Percentiles rank a stretch among this genome's conserved stretches.
These are phyloP conservation scores for Rosa hybrid DNA, from an alignment of 331 rosid genomes.

Conservation along the genomic window DNA sequence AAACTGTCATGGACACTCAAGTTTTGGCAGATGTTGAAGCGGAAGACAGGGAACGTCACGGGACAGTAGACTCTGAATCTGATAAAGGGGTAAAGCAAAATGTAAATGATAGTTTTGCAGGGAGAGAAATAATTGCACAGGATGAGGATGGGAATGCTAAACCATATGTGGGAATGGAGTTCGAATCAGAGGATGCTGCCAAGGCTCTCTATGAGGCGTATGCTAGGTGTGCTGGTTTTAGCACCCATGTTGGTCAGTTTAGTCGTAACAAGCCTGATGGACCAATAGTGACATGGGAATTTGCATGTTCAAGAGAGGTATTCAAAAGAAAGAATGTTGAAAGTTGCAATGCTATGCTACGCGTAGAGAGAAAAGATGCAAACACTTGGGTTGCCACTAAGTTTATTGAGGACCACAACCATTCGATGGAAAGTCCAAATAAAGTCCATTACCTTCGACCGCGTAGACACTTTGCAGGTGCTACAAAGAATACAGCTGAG, in stretches of 20 bases:
- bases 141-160: slow-evolving; percentile 43
- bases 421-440: slow-evolving; percentile 51
- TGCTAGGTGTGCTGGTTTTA: slow-evolving; percentile 58
- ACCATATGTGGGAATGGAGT: slow-evolving; percentile 68
- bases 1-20: slow-evolving; percentile 48
- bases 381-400: slow-evolving; percentile 56
- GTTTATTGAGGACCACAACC: slow-evolving; percentile 80
- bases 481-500: slow-evolving; percentile 49
- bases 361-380: slow-evolving; percentile 61
- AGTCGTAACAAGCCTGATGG: slow-evolving; percentile 70
- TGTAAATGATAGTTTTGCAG: slow-evolving; percentile 30
- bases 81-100: slow-evolving; percentile 31
- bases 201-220: slow-evolving; percentile 63
- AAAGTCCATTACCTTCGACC: slow-evolving; percentile 62
- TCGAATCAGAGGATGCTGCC: slow-evolving; percentile 70
- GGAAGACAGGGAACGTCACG: slow-evolving; percentile 35
- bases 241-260: slow-evolving; percentile 69
- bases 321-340: slow-evolving; percentile 63
- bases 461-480: slow-evolving; percentile 67
- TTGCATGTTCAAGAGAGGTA: slow-evolving; percentile 71
- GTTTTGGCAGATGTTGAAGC: slow-evolving; percentile 41
- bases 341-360: slow-evolving; percentile 78
- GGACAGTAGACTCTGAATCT: slow-evolving; percentile 33
- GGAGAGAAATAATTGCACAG: slow-evolving; percentile 37
- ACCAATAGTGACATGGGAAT: slow-evolving; percentile 76